Evolutionary conservation across 768 basidiomycete species (phyloP).

Genomic region (Artomyces pyxidatus): DNA sequence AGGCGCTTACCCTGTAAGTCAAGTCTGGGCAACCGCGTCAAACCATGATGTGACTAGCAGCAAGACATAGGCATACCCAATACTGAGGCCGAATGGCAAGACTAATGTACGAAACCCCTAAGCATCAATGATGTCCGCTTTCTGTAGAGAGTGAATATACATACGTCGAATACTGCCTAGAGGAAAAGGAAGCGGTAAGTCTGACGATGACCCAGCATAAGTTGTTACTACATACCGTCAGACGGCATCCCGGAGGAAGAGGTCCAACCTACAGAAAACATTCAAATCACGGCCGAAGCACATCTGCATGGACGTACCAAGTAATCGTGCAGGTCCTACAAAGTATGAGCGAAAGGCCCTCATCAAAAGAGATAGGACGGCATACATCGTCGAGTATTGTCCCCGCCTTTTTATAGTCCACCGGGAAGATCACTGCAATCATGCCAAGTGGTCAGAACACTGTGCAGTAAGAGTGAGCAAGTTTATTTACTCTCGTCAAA

Average conservation of each 20-base stretch:
- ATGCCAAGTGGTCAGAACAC: too few species aligned
- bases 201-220: neutral
- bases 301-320: constrained; percentile 2
- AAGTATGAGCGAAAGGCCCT: neutral
- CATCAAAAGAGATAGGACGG: constrained; percentile 5
- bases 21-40: constrained; percentile 1
- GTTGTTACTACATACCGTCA: constrained; percentile 31
- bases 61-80: constrained; percentile 19
- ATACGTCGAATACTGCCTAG: constrained; percentile 15
- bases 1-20: constrained; percentile 5
- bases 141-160: neutral
- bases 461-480: neutral
- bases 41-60: neutral
- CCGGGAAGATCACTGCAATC: constrained; percentile 36
- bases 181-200: neutral
- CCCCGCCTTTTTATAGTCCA: constrained; percentile 36
- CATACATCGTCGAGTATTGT: constrained; percentile 43
- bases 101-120: too few species aligned
- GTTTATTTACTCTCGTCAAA: constrained; percentile 22
- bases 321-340: constrained; percentile 11
- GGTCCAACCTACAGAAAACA: constrained; percentile 21
- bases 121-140: too few species aligned
- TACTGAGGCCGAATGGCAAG: constrained; percentile 35
- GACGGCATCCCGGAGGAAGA: constrained; percentile 41
- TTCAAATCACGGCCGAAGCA: neutral